phyloP scores from a whole-genome alignment of 768 basidiomycete species.

The Rhodotorula babjevae region DNA sequence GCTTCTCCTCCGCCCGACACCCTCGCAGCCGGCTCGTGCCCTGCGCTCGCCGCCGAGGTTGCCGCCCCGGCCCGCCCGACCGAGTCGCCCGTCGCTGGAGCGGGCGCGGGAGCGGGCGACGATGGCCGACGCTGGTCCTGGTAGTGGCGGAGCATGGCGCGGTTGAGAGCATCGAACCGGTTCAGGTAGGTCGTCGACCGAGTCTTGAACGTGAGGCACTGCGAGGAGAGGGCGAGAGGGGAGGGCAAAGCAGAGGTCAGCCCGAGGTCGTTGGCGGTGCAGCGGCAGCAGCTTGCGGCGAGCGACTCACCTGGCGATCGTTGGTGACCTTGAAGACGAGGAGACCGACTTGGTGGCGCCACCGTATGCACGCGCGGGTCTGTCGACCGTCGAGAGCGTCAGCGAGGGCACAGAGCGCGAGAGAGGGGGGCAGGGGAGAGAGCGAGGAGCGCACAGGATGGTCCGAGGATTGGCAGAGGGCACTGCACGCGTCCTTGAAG shows the following conservation, averaged over 20 bases:
- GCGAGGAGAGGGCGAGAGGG: constrained; percentile 6
- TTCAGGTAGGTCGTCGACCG: constrained; percentile 91
- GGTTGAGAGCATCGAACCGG: constrained; percentile 88
- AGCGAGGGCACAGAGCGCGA: not conserved
- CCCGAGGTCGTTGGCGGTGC: not conserved
- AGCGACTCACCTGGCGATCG: constrained; percentile 70
- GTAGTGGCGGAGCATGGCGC: constrained; percentile 80
- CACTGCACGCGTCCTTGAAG: not conserved
- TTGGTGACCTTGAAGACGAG: constrained; percentile 92
- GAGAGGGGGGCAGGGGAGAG: not conserved
- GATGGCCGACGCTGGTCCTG: constrained; percentile 56
- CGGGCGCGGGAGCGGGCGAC: constrained; percentile 5
- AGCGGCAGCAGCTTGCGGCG: no score
- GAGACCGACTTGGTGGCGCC: constrained; percentile 62
- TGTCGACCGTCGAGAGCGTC: constrained; percentile 45
- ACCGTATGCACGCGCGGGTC: constrained; percentile 89
- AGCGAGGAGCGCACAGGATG: not conserved
- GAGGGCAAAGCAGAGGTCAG: no score
- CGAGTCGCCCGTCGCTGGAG: no score
- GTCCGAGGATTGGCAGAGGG: constrained; percentile 14
- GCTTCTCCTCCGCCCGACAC: not conserved
- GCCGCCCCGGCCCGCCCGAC: no score
- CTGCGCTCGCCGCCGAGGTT: no score
- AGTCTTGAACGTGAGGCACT: constrained; percentile 97
- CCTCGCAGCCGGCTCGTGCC: no score